Base-by-base conservation (phyloP, 495 filamentous ascomycete genomes). In the Penicillium desertorum region DNA sequence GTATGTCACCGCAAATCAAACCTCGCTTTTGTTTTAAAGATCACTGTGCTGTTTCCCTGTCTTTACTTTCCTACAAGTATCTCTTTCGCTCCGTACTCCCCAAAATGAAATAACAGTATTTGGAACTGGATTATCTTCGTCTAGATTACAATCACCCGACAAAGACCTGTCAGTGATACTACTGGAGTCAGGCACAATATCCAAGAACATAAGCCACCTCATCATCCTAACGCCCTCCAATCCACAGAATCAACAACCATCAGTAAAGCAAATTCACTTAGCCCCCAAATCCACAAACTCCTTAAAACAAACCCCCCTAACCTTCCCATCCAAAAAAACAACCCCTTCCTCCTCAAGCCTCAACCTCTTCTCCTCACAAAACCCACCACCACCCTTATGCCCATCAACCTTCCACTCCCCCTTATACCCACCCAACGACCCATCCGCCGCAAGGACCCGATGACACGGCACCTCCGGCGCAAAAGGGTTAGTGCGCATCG, bases 401-500 rank as follows among this genome's bases (percentile, higher is more conserved):
- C 51, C 54, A 36, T 54, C 62, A 23, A 62, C 60, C 50, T 49
- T 54, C 70, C 67, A 70, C 53, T 65, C 66, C 47, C 68, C 72
- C 43, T 72, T 72, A 51, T 72, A 71, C 39, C 72, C 71, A 29
- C 71, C 71, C 39, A 74, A 41, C 37, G 60, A 56, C 23, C 66
- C 48, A 45, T 66, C 57, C n/a, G 62, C 64, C 12, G 65, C 70
- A 50, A 79, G 54, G 1, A 79, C 76, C 14, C 76, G 70, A 59
- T 79, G 76, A 48, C 76, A 79, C 7, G 76, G 76, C 16, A 89
- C 86, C 34, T 77, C 74, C 0, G 87, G 87, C 37, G 87, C 87
- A 60, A 83, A 89, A 0, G 86, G 87, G 59, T 89, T 90, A 16
- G 76, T 79, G 20, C 89, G 80, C 65, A 90, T 81, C 0, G 90